Evolutionary conservation across 352 stramenopile genomes (phyloP), one percentile per base, ranked within the genome.

Genomic region (Pythium insidiosum): DNA sequence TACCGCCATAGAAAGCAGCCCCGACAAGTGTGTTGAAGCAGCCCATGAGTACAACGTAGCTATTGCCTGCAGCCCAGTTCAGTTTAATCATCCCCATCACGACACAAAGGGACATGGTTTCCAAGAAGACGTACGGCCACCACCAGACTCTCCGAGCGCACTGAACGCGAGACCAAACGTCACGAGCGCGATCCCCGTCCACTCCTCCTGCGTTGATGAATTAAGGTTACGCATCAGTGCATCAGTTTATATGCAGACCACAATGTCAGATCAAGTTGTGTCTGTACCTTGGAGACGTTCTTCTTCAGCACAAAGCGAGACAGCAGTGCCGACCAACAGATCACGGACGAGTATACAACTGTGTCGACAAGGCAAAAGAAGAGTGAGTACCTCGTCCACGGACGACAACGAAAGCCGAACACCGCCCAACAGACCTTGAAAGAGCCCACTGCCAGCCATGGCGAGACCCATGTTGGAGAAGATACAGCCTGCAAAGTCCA

Each of bases 271-370:
- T n/a, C n/a, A n/a, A n/a, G n/a, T n/a, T n/a, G n/a, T n/a, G n/a
- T n/a, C n/a, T n/a, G 18, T 35, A 66, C 53, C 40, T 51, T 52
- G 4, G 68, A 78, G 16, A 90, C 71, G 16, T 73, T 16, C 56
- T 89, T 93, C 48, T 84, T 77, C 9, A 93, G 58, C 33, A 89
- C 63, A 46, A 82, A 68, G 6, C 80, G 66, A 19, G 78, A 93
- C 31, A 93, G 62, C 26, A 93, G 58, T 43, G 77, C 80, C 21
- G 78, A 90, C 80, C 80, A 93, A 58, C 80, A 90, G 53, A 93
- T 88, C 25, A 93, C 78, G 15, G 76, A 88, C 43, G 76, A 91
- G 58, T 91, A 92, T 26, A 85, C 68, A 25, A 88, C 75, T 43
- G 37, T n/a, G n/a, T 6, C 11, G 16, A n/a, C 37, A 29, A 29